Evolutionary conservation across 805 yeast species (phyloP).

Genomic region (Candida corydali): DNA sequence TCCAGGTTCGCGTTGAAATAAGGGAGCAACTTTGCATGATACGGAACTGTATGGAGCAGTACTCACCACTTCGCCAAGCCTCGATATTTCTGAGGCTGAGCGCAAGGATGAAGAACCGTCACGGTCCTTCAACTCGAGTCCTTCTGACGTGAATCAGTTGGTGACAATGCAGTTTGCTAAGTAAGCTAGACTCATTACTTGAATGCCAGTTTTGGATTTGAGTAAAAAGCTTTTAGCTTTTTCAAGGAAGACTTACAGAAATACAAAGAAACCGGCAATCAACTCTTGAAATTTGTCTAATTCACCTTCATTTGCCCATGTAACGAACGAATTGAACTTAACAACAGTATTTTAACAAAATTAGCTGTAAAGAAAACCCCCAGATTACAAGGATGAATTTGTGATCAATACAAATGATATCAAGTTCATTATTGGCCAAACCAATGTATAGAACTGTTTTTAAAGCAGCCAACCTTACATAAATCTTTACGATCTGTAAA

Average conservation of each 20-base stretch:
- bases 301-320: conserved; percentile 13
- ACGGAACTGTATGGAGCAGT: conserved; percentile 7
- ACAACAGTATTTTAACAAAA: conserved; percentile 58
- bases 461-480: conserved; percentile 61
- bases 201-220: conserved; percentile 26
- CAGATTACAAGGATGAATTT: conserved; percentile 40
- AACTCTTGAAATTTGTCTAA: conserved; percentile 12
- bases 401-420: conserved; percentile 51
- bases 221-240: conserved; percentile 15
- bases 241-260: conserved; percentile 9
- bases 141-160: conserved; percentile 9
- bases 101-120: conserved; percentile 33
- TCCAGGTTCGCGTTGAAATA: conserved; percentile 5
- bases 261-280: conserved; percentile 9
- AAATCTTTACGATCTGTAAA: conserved; percentile 75
- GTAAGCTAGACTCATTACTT: conserved; percentile 24
- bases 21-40: too few species aligned
- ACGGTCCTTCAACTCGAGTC: conserved; percentile 29
- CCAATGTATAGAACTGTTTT: conserved; percentile 60
- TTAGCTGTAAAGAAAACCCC: conserved; percentile 21
- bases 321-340: conserved; percentile 19
- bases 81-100: conserved; percentile 24
- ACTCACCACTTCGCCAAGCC: conserved; percentile 29
- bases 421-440: conserved; percentile 51
- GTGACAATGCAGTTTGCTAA: conserved; percentile 6